Evolutionary conservation across 2,329 filamentous ascomycete genomes (phyloP).

Genomic region (Xenosphaeropsis pyriputrescens): DNA sequence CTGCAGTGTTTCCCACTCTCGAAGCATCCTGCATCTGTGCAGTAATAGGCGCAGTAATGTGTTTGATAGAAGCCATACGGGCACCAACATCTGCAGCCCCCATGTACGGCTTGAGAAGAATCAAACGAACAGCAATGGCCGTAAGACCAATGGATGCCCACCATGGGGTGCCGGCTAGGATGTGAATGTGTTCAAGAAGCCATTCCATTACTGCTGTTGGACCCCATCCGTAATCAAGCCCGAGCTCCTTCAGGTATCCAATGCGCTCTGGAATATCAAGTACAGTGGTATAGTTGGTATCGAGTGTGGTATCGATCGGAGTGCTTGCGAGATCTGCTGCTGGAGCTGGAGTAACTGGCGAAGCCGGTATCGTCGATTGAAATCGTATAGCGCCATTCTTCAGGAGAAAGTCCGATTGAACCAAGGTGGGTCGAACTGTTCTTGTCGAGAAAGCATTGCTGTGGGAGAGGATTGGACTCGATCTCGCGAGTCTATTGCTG

Average conservation of each 20-base stretch:
- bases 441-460: slow-evolving; percentile 6
- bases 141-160: slow-evolving; percentile 57
- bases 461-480: slow-evolving; percentile 11
- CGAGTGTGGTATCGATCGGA: slow-evolving; percentile 9
- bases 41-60: slow-evolving; percentile 38
- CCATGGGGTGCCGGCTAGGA: slow-evolving; percentile 66
- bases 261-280: slow-evolving; percentile 39
- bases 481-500: slow-evolving; percentile 12
- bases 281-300: slow-evolving; percentile 8
- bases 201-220: slow-evolving; percentile 61
- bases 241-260: slow-evolving; percentile 70
- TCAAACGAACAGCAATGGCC: slow-evolving; percentile 47
- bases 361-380: slow-evolving; percentile 15
- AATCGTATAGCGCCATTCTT: slow-evolving; percentile 10
- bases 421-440: slow-evolving; percentile 1
- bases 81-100: slow-evolving; percentile 45
- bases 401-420: slow-evolving; percentile 6
- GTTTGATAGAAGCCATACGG: slow-evolving; percentile 44
- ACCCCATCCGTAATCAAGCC: slow-evolving; percentile 79
- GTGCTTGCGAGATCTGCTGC: slow-evolving; percentile 3
- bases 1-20: slow-evolving; percentile 27
- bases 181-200: slow-evolving; percentile 68
- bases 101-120: slow-evolving; percentile 52
- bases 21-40: slow-evolving; percentile 30
- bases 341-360: slow-evolving; percentile 6